phyloP scores from a whole-genome alignment of 2,329 filamentous ascomycete genomes.

The Macroventuria anomochaeta region DNA sequence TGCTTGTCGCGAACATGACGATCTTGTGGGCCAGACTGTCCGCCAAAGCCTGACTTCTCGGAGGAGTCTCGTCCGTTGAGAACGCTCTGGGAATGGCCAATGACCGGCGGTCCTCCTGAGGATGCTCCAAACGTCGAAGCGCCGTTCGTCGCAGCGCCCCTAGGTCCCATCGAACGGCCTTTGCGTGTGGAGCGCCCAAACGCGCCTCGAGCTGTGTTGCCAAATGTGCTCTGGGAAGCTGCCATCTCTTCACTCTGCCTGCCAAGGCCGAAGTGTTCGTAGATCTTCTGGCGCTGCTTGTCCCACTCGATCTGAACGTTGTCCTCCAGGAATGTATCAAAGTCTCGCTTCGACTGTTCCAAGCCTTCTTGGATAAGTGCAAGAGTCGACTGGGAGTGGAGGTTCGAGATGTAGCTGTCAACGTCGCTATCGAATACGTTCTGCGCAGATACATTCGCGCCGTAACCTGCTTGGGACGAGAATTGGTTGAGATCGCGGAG shows the following conservation, averaged over 20 bases:
- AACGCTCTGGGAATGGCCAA: constrained; percentile 73
- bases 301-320: constrained; percentile 97
- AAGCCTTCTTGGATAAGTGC: constrained; percentile 93
- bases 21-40: constrained; percentile 67
- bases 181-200: constrained; percentile 61
- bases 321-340: constrained; percentile 92
- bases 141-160: constrained; percentile 40
- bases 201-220: constrained; percentile 49
- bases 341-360: constrained; percentile 85
- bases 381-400: constrained; percentile 88
- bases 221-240: constrained; percentile 46
- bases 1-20: constrained; percentile 85
- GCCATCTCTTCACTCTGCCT: constrained; percentile 52
- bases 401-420: constrained; percentile 78
- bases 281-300: constrained; percentile 88
- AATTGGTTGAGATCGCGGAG: constrained; percentile 86
- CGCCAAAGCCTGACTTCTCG: constrained; percentile 58
- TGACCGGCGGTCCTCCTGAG: constrained; percentile 75
- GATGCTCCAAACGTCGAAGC: constrained; percentile 67
- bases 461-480: constrained; percentile 70
- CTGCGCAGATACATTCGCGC: constrained; percentile 50
- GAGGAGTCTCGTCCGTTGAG: constrained; percentile 69
- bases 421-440: constrained; percentile 61
- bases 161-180: constrained; percentile 48
- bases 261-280: constrained; percentile 90